Conservation (phyloP, 441 rosid genomes). For the Hura crepitans region DNA sequence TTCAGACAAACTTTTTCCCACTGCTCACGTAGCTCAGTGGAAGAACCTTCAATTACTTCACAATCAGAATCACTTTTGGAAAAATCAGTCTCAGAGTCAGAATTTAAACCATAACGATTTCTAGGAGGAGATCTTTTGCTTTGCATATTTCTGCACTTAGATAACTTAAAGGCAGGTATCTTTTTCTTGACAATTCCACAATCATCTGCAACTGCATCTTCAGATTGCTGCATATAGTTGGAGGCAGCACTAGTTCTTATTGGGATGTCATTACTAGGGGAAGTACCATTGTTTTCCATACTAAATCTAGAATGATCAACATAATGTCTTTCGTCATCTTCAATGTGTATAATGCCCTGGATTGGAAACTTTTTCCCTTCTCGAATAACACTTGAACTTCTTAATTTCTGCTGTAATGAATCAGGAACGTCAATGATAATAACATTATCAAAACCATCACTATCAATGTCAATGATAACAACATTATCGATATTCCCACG, state of each 20-base stretch:
- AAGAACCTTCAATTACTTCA: constrained; percentile 62
- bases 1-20: constrained; percentile 55
- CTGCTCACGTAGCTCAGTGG: constrained; percentile 44
- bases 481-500: constrained; percentile 38
- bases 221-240: constrained; percentile 22
- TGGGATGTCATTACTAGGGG: constrained; percentile 34
- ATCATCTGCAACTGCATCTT: constrained; percentile 36
- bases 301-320: constrained; percentile 32
- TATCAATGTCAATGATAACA: constrained; percentile 58
- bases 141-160: constrained; percentile 41
- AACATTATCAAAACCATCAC: constrained; percentile 44
- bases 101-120: constrained; percentile 45
- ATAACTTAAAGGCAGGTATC: constrained; percentile 30
- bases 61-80: constrained; percentile 63
- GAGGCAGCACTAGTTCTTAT: constrained; percentile 32
- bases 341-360: constrained; percentile 49
- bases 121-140: constrained; percentile 27
- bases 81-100: constrained; percentile 37
- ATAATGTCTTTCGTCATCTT: constrained; percentile 47
- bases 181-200: constrained; percentile 40
- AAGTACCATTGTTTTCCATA: constrained; percentile 24
- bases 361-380: constrained; percentile 29
- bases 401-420: constrained; percentile 33
- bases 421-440: constrained; percentile 55
- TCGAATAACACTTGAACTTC: constrained; percentile 31